These are phyloP conservation scores for Malassezia japonica DNA, from an alignment of 1,284 basidiomycete species.

Conservation along the genomic window DNA sequence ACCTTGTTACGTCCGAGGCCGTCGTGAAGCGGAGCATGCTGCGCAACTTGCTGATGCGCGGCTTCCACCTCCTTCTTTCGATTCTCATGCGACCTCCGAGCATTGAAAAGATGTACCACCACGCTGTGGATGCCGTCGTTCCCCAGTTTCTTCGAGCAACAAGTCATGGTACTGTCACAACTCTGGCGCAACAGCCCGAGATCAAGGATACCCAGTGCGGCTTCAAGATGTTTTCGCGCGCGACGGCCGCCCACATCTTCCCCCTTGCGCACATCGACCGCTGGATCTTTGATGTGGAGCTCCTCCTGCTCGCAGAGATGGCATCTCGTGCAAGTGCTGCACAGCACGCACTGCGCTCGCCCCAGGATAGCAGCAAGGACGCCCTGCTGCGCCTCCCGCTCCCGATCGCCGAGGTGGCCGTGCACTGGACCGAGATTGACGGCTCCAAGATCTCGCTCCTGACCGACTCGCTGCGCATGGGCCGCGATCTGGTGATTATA, in stretches of 20 bases:
- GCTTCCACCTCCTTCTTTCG: constrained; percentile 57
- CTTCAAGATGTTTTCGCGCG: constrained; percentile 72
- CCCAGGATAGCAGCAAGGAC: constrained; percentile 4
- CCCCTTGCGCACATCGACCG: constrained; percentile 51
- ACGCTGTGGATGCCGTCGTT: neutral
- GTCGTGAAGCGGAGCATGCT: constrained; percentile 87
- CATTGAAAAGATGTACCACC: constrained; percentile 3
- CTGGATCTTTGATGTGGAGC: constrained; percentile 93
- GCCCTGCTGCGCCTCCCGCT: constrained; percentile 55
- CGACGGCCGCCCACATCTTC: constrained; percentile 68
- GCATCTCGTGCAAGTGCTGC: constrained; percentile 16
- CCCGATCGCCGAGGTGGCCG: constrained; percentile 71
- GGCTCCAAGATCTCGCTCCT: constrained; percentile 83
- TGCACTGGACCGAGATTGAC: constrained; percentile 81
- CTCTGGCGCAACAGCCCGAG: constrained; percentile 57
- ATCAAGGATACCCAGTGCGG: constrained; percentile 91
- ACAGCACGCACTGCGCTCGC: constrained; percentile 1
- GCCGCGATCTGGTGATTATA: constrained; percentile 72
- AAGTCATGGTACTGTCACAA: neutral
- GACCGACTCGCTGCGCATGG: constrained; percentile 74
- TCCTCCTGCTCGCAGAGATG: constrained; percentile 65
- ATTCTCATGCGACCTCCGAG: constrained; percentile 35
- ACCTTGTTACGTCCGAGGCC: constrained; percentile 77
- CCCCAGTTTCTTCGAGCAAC: neutral
- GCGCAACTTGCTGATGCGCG: constrained; percentile 84